phyloP scores from a whole-genome alignment of 208 protist species.

The Phytomonas sp. region DNA sequence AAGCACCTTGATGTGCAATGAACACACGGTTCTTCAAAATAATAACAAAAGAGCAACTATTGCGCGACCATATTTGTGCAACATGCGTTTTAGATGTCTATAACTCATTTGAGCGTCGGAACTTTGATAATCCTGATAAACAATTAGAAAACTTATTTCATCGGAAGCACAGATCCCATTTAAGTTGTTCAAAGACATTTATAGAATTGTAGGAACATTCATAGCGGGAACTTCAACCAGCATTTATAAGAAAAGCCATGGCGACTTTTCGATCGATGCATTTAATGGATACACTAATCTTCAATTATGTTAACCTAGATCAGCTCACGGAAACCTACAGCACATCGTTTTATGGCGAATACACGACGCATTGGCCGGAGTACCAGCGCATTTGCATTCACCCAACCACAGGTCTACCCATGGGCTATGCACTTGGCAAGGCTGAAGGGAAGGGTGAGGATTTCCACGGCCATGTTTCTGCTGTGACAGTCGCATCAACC shows the following conservation, averaged over 20 bases:
- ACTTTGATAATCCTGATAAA: background rate
- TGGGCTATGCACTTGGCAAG: constrained; percentile 97
- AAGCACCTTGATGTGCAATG: constrained; percentile 12
- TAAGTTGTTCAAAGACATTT: background rate
- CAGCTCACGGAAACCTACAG: constrained; percentile 97
- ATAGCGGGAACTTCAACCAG: too few species aligned
- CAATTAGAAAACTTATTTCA: background rate
- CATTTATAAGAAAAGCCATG: constrained; percentile 70
- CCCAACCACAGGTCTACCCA: constrained; percentile 79
- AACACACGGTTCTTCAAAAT: background rate
- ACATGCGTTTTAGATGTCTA: background rate
- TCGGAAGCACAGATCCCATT: background rate
- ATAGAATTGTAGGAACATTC: background rate
- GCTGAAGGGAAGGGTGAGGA: constrained; percentile 92
- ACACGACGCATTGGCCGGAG: constrained; percentile 96
- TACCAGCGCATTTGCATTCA: constrained; percentile 90
- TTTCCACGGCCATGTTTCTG: constrained; percentile 98
- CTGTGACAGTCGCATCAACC: constrained; percentile 96
- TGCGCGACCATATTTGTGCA: background rate
- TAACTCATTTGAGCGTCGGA: background rate
- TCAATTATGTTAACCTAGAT: constrained; percentile 97
- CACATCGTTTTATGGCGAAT: constrained; percentile 96
- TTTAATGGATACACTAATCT: constrained; percentile 90
- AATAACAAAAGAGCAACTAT: background rate
- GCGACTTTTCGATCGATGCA: constrained; percentile 89